Evolutionary conservation across 2,329 filamentous ascomycete genomes (phyloP).

Genomic region (Penicillium corylophilum): DNA sequence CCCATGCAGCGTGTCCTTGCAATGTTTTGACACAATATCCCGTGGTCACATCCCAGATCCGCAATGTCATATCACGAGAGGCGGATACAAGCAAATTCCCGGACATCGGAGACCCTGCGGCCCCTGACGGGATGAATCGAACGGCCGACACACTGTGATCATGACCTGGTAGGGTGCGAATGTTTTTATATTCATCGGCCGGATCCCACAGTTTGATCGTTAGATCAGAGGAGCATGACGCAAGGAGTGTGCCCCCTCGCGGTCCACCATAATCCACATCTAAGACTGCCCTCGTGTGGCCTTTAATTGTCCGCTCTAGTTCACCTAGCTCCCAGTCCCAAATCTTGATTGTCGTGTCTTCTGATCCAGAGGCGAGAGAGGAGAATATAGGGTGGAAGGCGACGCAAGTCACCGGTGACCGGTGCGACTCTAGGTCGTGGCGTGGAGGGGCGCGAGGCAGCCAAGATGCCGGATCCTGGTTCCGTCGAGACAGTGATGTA

Average conservation of each 20-base stretch:
- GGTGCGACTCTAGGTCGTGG: constrained; percentile 80
- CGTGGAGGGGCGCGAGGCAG: constrained; percentile 78
- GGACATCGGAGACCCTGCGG: constrained; percentile 72
- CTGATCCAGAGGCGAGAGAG: constrained; percentile 83
- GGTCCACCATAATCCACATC: constrained; percentile 91
- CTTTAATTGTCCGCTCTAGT: constrained; percentile 84
- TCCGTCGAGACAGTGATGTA: constrained; percentile 71
- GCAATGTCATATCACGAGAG: constrained; percentile 77
- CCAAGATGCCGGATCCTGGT: constrained; percentile 83
- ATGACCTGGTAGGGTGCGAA: constrained; percentile 83
- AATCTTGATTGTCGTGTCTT: constrained; percentile 92
- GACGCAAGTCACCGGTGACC: constrained; percentile 77
- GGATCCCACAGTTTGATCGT: constrained; percentile 97
- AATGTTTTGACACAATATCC: constrained; percentile 93
- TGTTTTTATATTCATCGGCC: constrained; percentile 90
- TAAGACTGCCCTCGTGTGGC: constrained; percentile 82
- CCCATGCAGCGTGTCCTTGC: constrained; percentile 81
- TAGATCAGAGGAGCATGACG: constrained; percentile 81
- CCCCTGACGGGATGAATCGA: constrained; percentile 81
- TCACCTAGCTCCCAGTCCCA: constrained; percentile 97
- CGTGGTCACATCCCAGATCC: constrained; percentile 90
- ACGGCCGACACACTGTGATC: constrained; percentile 89
- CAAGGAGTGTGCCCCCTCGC: constrained; percentile 72
- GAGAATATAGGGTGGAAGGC: constrained; percentile 93
- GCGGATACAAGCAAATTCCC: constrained; percentile 84